Evolutionary conservation across 805 yeast genomes (phyloP).

Genomic region (Deakozyma indianensis): DNA sequence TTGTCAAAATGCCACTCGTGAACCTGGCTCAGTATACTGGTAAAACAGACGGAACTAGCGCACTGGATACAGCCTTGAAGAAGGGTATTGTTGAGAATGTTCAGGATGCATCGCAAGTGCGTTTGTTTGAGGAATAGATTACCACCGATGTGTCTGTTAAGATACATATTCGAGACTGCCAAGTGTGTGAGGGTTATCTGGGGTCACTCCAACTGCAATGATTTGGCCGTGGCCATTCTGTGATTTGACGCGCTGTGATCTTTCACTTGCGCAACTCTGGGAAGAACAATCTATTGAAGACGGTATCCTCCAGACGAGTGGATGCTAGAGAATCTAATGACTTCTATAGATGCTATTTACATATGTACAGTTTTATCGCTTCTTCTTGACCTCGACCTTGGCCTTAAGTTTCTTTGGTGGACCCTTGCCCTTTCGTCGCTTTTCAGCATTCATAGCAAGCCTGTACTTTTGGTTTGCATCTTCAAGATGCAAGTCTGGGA

Average conservation of each 20-base stretch:
- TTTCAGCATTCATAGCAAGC: slow-evolving; percentile 10
- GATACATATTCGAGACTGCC: too few species aligned
- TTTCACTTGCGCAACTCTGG: too few species aligned
- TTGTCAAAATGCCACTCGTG: not conserved
- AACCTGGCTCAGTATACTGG: not conserved
- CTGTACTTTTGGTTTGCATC: slow-evolving; percentile 10
- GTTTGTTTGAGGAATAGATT: not conserved
- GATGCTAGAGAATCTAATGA: too few species aligned
- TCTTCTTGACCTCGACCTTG: slow-evolving; percentile 3
- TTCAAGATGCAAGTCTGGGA: slow-evolving; percentile 10
- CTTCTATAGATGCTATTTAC: not conserved
- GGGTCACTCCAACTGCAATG: too few species aligned
- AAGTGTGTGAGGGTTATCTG: too few species aligned
- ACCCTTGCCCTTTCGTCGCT: slow-evolving; percentile 12
- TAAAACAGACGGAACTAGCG: not conserved
- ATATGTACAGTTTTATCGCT: not conserved
- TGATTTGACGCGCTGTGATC: too few species aligned
- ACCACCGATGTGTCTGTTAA: too few species aligned
- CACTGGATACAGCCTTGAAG: not conserved
- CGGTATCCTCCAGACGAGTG: too few species aligned
- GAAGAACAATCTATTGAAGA: too few species aligned
- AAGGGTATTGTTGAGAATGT: not conserved
- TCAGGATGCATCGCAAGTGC: not conserved
- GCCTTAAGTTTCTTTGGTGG: slow-evolving; percentile 13
- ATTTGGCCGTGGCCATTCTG: too few species aligned